Conservation (phyloP, 257 asterid genomes). For the Coffea eugenioides region DNA sequence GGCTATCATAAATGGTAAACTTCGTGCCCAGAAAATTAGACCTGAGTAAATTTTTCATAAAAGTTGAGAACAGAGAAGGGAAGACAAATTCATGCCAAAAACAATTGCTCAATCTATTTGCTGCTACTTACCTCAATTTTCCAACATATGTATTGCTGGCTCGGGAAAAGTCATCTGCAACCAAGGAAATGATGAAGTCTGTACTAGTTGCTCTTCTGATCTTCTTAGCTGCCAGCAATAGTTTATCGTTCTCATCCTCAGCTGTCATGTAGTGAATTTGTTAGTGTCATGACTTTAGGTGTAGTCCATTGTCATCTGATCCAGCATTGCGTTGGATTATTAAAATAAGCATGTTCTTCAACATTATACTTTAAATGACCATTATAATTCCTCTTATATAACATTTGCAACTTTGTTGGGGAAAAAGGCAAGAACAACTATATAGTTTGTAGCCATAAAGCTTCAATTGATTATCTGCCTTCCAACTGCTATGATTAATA, state of each 20-base stretch:
- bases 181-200: conserved; percentile 77
- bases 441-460: not conserved
- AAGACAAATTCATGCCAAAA: not conserved
- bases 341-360: not conserved
- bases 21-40: conserved; percentile 92
- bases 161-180: conserved; percentile 78
- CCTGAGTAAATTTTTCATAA: conserved; percentile 40
- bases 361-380: not conserved
- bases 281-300: conserved; percentile 16
- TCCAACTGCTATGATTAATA: not conserved
- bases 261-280: conserved; percentile 49
- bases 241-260: conserved; percentile 66
- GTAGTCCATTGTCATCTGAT: conserved; percentile 1
- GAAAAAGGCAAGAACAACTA: not conserved
- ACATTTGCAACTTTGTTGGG: not conserved
- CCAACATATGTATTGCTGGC: conserved; percentile 90
- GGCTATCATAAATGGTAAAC: conserved; percentile 81
- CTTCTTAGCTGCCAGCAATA: conserved; percentile 77
- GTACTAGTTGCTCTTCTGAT: conserved; percentile 82
- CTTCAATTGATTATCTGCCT: not conserved
- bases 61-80: conserved; percentile 1
- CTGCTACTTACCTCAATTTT: conserved; percentile 57
- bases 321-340: not conserved
- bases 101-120: not conserved
- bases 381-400: not conserved